phyloP scores from a whole-genome alignment of 805 yeast genomes.

The Starmerella gropengiesseri region DNA sequence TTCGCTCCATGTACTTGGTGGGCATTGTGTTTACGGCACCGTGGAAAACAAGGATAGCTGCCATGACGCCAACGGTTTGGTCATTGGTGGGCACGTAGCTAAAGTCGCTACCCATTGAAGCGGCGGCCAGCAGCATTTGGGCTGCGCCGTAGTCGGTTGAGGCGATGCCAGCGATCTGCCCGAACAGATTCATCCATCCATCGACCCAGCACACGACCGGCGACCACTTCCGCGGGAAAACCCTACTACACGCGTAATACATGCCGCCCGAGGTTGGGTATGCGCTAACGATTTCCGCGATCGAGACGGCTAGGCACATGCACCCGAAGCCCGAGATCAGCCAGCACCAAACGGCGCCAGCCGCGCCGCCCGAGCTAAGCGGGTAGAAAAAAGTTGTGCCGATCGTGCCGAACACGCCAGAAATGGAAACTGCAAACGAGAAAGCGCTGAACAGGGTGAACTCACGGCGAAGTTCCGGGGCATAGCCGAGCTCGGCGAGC shows the following conservation, averaged over 20 bases:
- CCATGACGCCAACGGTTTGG: conserved; percentile 27
- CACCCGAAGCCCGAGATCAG: conserved; percentile 44
- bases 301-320: conserved; percentile 44
- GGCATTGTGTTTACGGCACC: conserved; percentile 42
- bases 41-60: conserved; percentile 39
- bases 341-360: conserved; percentile 57
- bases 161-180: conserved; percentile 30
- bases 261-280: conserved; percentile 70
- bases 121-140: conserved; percentile 28
- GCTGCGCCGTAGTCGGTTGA: conserved; percentile 31
- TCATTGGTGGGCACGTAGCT: conserved; percentile 25
- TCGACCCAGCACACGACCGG: conserved; percentile 46
- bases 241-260: conserved; percentile 41
- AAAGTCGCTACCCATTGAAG: conserved; percentile 28
- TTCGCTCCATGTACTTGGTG: conserved; percentile 39
- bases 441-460: conserved; percentile 51
- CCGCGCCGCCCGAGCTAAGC: conserved; percentile 45
- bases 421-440: conserved; percentile 52
- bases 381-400: conserved; percentile 43
- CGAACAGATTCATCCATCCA: conserved; percentile 38
- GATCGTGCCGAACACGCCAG: conserved; percentile 55
- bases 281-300: conserved; percentile 58
- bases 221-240: conserved; percentile 32
- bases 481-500: conserved; percentile 42
- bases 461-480: conserved; percentile 47